Evolutionary conservation across 2,329 filamentous ascomycete genomes (phyloP).

Genomic region (Colletotrichum gigasporum): DNA sequence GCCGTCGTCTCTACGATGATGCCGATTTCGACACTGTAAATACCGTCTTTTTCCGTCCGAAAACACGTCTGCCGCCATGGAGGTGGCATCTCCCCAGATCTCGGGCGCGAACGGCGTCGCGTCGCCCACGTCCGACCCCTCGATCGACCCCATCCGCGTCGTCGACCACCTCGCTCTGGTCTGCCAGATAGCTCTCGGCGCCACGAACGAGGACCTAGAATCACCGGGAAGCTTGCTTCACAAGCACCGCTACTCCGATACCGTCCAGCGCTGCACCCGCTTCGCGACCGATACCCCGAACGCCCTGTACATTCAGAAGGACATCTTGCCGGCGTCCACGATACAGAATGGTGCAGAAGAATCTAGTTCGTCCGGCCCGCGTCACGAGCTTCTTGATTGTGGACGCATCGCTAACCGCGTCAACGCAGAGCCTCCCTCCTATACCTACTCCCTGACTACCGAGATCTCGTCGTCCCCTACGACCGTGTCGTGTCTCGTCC

Average conservation of each 20-base stretch:
- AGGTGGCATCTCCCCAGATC: conserved; percentile 59
- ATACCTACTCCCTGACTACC: conserved; percentile 81
- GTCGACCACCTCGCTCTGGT: conserved; percentile 78
- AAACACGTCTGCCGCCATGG: conserved; percentile 53
- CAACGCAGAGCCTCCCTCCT: conserved; percentile 57
- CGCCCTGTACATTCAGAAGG: conserved; percentile 92
- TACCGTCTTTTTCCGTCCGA: conserved; percentile 31
- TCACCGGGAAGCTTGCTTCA: conserved; percentile 85
- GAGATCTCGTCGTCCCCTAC: conserved; percentile 83
- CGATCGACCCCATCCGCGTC: conserved; percentile 74
- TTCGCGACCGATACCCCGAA: conserved; percentile 91
- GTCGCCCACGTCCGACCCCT: conserved; percentile 55
- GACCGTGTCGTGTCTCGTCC: conserved; percentile 86
- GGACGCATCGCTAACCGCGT: conserved; percentile 37
- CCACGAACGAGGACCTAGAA: conserved; percentile 81
- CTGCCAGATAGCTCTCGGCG: conserved; percentile 78
- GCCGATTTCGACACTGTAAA: conserved; percentile 26
- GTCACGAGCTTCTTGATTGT: neutral
- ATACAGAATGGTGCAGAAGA: conserved; percentile 57
- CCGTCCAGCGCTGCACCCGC: conserved; percentile 84
- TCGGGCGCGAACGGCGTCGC: conserved; percentile 57
- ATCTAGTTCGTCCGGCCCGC: conserved; percentile 24
- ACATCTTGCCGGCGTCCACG: conserved; percentile 66
- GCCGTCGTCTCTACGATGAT: conserved; percentile 26
- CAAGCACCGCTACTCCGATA: conserved; percentile 76